These are phyloP conservation scores for Barnettozyma sp. DNA, from an alignment of 805 yeast genomes.

Conservation along the genomic window DNA sequence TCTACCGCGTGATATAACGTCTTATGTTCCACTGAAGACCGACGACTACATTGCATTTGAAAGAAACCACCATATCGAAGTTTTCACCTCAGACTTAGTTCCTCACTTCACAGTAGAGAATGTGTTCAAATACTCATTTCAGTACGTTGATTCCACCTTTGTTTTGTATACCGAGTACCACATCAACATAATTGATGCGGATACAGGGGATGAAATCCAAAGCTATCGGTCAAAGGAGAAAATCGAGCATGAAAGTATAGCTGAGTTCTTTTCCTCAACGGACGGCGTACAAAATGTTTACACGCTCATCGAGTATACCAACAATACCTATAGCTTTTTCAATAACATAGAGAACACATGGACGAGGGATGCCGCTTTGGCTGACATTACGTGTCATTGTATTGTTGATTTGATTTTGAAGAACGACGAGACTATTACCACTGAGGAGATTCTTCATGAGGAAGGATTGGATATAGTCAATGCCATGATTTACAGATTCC, in stretches of 20 bases:
- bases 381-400: slow-evolving; percentile 31
- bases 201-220: slow-evolving; percentile 20
- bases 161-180: slow-evolving; percentile 20
- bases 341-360: slow-evolving; percentile 25
- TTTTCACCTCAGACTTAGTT: slow-evolving; percentile 10
- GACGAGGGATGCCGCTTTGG: slow-evolving; percentile 39
- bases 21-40: slow-evolving; percentile 17
- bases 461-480: slow-evolving; percentile 22
- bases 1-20: slow-evolving; percentile 8
- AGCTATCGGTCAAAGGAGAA: slow-evolving; percentile 15
- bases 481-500: slow-evolving; percentile 30
- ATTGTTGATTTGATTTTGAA: slow-evolving; percentile 24
- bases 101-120: slow-evolving; percentile 17
- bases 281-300: slow-evolving; percentile 14
- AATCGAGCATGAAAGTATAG: slow-evolving; percentile 5
- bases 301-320: slow-evolving; percentile 11
- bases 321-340: slow-evolving; percentile 10
- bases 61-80: slow-evolving; percentile 17
- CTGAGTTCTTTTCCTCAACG: not conserved
- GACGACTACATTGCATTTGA: slow-evolving; percentile 20
- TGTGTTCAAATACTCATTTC: slow-evolving; percentile 19
- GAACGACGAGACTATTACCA: slow-evolving; percentile 19
- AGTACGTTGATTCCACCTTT: slow-evolving; percentile 15
- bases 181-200: slow-evolving; percentile 21
- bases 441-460: slow-evolving; percentile 28